Evolutionary conservation across 805 yeast genomes (phyloP).

Genomic region (Wickerhamomyces pijperi): DNA sequence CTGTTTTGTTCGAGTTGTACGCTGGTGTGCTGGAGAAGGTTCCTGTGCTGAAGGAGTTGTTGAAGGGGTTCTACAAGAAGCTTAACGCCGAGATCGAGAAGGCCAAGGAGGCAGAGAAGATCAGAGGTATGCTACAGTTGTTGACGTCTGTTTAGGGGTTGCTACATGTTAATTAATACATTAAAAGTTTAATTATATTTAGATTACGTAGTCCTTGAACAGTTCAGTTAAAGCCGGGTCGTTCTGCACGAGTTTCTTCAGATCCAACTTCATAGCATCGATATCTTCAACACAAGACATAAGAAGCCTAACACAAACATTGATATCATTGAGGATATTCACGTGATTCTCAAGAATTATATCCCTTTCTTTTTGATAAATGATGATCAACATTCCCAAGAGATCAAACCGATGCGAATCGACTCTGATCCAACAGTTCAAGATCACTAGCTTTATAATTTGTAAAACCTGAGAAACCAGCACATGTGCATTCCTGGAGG

Average conservation of each 20-base stretch:
- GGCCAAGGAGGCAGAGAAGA: conserved; percentile 78
- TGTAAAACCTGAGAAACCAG: conserved; percentile 7
- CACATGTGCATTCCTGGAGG: conserved; percentile 1
- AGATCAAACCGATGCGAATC: conserved; percentile 11
- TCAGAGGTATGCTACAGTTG: conserved; percentile 89
- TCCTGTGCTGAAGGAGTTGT: conserved; percentile 65
- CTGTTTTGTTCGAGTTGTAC: conserved; percentile 66
- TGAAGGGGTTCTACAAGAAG: conserved; percentile 47
- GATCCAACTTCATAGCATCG: background rate
- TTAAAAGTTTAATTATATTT: too few species aligned
- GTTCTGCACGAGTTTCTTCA: background rate
- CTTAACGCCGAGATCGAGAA: conserved; percentile 61
- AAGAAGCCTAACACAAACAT: background rate
- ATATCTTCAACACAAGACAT: background rate
- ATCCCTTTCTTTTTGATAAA: conserved; percentile 1
- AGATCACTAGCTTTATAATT: conserved; percentile 7
- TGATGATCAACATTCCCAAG: conserved; percentile 11
- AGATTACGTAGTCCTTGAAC: too few species aligned
- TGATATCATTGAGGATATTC: too few species aligned
- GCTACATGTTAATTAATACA: too few species aligned
- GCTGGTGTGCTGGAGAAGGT: conserved; percentile 62
- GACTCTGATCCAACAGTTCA: conserved; percentile 16
- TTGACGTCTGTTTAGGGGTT: conserved; percentile 34
- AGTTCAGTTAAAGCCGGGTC: too few species aligned
- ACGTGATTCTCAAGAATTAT: too few species aligned